Conservation (phyloP, 2,329 filamentous ascomycete species). For the Lasiodiplodia sp. region DNA sequence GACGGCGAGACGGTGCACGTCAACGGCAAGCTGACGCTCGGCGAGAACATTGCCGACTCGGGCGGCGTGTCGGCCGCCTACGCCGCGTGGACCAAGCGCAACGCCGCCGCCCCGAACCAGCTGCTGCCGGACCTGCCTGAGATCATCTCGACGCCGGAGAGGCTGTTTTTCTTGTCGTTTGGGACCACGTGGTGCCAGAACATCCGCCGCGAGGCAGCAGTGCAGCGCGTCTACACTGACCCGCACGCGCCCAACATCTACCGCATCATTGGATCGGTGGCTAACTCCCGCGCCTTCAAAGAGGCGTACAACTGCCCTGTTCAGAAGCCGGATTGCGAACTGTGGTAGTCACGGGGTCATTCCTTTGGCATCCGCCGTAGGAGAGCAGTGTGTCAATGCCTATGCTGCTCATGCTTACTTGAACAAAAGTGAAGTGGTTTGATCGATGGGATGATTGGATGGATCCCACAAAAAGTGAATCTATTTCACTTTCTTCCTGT, state of each 20-base stretch:
- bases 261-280: slow-evolving; percentile 66
- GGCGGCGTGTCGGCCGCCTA: slow-evolving; percentile 70
- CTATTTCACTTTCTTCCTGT: too few relatives aligned
- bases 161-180: slow-evolving; percentile 74
- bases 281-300: slow-evolving; percentile 72
- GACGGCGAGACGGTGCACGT: slow-evolving; percentile 66
- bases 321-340: slow-evolving; percentile 72
- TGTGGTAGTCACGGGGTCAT: slow-evolving; percentile 62
- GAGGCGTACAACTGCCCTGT: slow-evolving; percentile 71
- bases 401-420: too few relatives aligned
- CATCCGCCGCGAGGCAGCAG: slow-evolving; percentile 64
- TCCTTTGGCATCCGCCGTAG: too few relatives aligned
- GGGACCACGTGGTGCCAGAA: slow-evolving; percentile 73
- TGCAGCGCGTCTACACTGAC: slow-evolving; percentile 67
- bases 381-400: too few relatives aligned
- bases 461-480: too few relatives aligned
- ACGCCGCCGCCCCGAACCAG: slow-evolving; percentile 57
- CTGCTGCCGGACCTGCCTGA: slow-evolving; percentile 28
- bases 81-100: slow-evolving; percentile 69
- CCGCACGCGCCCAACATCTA: slow-evolving; percentile 70
- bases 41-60: slow-evolving; percentile 76
- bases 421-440: too few relatives aligned
- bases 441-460: too few relatives aligned
- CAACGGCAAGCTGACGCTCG: slow-evolving; percentile 69
- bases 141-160: slow-evolving; percentile 66